Conservation (phyloP, 2,329 filamentous ascomycete genomes). For the Stachybotrys elegans region DNA sequence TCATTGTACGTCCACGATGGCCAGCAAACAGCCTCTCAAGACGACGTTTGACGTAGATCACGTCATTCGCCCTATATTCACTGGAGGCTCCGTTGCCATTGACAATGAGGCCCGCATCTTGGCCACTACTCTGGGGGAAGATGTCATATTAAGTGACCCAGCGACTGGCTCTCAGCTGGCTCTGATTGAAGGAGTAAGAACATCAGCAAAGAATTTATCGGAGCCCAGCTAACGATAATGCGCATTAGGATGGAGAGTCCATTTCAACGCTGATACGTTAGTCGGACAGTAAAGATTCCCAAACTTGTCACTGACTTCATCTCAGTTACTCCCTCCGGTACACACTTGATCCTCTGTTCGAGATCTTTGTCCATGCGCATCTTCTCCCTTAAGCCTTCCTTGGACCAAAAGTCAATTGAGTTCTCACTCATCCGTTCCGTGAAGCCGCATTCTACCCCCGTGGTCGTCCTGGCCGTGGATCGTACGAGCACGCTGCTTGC, state of each 20-base stretch:
- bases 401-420: conserved; percentile 53
- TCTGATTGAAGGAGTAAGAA: conserved; percentile 74
- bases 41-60: conserved; percentile 84
- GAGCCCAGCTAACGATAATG: conserved; percentile 11
- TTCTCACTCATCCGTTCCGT: conserved; percentile 70
- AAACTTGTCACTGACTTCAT: conserved; percentile 11
- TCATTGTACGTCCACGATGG: conserved; percentile 34
- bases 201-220: not conserved
- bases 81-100: conserved; percentile 80
- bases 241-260: conserved; percentile 65
- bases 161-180: conserved; percentile 77
- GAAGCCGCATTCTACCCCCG: conserved; percentile 86
- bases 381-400: conserved; percentile 63
- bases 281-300: conserved; percentile 15
- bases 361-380: conserved; percentile 95
- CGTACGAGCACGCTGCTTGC: conserved; percentile 83
- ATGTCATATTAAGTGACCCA: conserved; percentile 82
- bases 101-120: conserved; percentile 77
- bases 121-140: conserved; percentile 85
- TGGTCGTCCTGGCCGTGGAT: conserved; percentile 81
- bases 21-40: conserved; percentile 61
- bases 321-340: conserved; percentile 78
- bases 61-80: conserved; percentile 89
- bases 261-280: conserved; percentile 69
- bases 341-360: conserved; percentile 86